These are phyloP conservation scores for Boletus hoseneyae DNA, from an alignment of 1,284 basidiomycete genomes.

Conservation along the genomic window DNA sequence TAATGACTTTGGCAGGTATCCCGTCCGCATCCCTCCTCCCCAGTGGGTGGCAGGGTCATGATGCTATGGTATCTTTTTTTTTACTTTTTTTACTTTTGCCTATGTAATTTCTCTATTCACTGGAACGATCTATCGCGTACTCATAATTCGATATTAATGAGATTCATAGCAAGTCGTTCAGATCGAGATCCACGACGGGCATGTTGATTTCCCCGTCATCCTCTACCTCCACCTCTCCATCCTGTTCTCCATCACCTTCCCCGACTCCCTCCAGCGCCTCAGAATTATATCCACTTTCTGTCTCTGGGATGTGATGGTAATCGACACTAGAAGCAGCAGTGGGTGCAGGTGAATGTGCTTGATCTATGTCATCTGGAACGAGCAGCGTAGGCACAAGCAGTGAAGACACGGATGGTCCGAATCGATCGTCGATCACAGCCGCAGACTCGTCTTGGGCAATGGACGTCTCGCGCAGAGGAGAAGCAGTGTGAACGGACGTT, in stretches of 20 bases:
- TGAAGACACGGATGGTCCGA: constrained; percentile 24
- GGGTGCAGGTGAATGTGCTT: constrained; percentile 47
- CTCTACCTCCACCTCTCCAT: constrained; percentile 26
- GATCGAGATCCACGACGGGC: constrained; percentile 30
- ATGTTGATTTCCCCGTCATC: constrained; percentile 23
- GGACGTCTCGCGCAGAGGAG: constrained; percentile 29
- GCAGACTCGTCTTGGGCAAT: constrained; percentile 21
- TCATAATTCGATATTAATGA: not conserved
- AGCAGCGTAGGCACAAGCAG: constrained; percentile 19
- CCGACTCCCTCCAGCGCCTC: constrained; percentile 34
- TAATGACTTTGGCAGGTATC: constrained; percentile 39
- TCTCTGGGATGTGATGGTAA: constrained; percentile 31
- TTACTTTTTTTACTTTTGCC: not conserved
- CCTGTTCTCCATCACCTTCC: constrained; percentile 29
- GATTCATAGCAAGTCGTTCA: constrained; percentile 24
- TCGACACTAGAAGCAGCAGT: constrained; percentile 48
- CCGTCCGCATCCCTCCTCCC: constrained; percentile 48
- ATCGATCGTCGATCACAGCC: constrained; percentile 24
- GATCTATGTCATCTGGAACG: constrained; percentile 28
- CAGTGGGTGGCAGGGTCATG: constrained; percentile 39
- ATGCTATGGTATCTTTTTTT: constrained; percentile 2
- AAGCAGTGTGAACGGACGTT: constrained; percentile 26
- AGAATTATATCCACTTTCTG: constrained; percentile 48
- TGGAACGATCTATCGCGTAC: not conserved
- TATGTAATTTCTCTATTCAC: not conserved